Percentiles rank a stretch among this genome's conserved stretches.
Evolutionary conservation across 805 yeast genomes (phyloP).

Genomic region (Yamadazyma olivae): DNA sequence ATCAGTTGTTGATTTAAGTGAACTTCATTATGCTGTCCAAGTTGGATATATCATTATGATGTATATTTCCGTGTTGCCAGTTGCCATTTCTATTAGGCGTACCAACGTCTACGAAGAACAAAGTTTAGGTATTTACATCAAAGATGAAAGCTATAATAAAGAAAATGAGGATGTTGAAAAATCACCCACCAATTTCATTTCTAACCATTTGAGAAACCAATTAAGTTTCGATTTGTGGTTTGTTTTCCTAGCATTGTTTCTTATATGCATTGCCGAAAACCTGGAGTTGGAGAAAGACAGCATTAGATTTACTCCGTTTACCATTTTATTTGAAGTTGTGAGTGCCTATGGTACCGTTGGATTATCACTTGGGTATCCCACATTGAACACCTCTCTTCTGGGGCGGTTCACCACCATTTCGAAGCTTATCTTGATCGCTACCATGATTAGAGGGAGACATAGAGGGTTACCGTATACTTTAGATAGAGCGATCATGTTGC

Average conservation of each 20-base stretch:
- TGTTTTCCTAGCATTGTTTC: conserved; percentile 77
- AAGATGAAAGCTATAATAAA: conserved; percentile 25
- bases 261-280: conserved; percentile 86
- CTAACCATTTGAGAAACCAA: conserved; percentile 87
- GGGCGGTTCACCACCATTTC: conserved; percentile 70
- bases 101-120: conserved; percentile 98
- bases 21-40: conserved; percentile 85
- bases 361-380: conserved; percentile 79
- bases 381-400: conserved; percentile 62
- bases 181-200: conserved; percentile 62
- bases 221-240: conserved; percentile 95
- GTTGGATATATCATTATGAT: conserved; percentile 94
- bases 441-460: conserved; percentile 93
- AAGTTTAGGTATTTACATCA: conserved; percentile 80
- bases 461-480: conserved; percentile 93
- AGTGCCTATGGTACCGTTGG: conserved; percentile 98
- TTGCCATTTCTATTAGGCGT: conserved; percentile 93
- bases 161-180: conserved; percentile 31
- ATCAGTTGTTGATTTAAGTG: conserved; percentile 63
- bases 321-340: conserved; percentile 79
- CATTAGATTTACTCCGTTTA: conserved; percentile 60
- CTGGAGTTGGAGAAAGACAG: conserved; percentile 45
- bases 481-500: conserved; percentile 90
- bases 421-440: conserved; percentile 79
- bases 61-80: conserved; percentile 95